phyloP scores from a whole-genome alignment of 768 basidiomycete genomes.

The Galerina sulciceps region DNA sequence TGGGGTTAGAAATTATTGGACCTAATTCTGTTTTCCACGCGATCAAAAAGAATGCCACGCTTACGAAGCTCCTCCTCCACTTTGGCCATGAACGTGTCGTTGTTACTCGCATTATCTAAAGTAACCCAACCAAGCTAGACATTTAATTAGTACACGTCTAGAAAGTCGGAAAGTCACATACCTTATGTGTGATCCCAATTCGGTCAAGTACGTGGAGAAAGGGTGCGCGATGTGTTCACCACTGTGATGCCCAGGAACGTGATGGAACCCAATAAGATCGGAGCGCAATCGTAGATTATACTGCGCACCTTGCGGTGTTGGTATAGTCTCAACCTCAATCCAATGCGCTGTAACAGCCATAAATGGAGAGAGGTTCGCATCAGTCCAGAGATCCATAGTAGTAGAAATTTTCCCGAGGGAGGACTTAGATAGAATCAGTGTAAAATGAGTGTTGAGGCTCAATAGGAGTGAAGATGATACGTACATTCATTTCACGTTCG shows the following conservation, averaged over 20 bases:
- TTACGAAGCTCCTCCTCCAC: slow-evolving; percentile 8
- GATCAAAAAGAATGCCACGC: slow-evolving; percentile 9
- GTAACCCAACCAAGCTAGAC: slow-evolving; percentile 22
- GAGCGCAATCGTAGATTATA: slow-evolving; percentile 26
- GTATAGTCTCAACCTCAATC: slow-evolving; percentile 24
- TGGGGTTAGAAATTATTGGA: slow-evolving; percentile 4
- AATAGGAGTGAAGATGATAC: neutral
- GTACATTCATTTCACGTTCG: neutral
- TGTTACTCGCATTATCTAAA: slow-evolving; percentile 24
- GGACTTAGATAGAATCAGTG: neutral
- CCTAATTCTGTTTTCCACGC: slow-evolving; percentile 13
- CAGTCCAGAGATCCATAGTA: slow-evolving; percentile 28
- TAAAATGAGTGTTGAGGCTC: no score
- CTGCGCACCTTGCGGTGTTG: slow-evolving; percentile 21
- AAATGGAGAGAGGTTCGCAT: slow-evolving; percentile 33
- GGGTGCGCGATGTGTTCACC: slow-evolving; percentile 36
- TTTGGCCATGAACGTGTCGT: slow-evolving; percentile 12
- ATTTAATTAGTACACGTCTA: neutral
- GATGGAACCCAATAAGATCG: slow-evolving; percentile 37
- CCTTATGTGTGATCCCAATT: slow-evolving; percentile 27
- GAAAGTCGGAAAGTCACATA: neutral
- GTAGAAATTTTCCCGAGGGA: neutral
- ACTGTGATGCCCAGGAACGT: slow-evolving; percentile 35
- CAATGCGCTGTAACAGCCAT: slow-evolving; percentile 47
- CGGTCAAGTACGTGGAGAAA: slow-evolving; percentile 33